These are phyloP conservation scores for Collariella sp. DNA, from an alignment of 495 filamentous ascomycete genomes.

Conservation along the genomic window DNA sequence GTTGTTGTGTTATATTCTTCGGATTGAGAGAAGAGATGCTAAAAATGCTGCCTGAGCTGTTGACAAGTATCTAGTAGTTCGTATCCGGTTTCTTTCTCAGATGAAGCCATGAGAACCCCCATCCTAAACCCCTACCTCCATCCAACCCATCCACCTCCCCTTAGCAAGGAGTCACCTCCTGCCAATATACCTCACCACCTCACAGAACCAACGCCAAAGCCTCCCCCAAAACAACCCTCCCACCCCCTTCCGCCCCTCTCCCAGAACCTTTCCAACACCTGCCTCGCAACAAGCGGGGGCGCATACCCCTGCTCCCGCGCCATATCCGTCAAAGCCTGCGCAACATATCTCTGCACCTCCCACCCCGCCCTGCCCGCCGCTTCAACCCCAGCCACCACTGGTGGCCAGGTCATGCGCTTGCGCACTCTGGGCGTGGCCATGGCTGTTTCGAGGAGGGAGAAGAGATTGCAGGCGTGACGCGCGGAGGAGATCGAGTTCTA, in stretches of 20 bases:
- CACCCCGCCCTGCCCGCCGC: slow-evolving; percentile 13
- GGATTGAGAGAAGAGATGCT: no score
- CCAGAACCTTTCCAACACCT: slow-evolving; percentile 28
- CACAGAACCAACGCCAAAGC: slow-evolving; percentile 4
- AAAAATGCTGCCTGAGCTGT: no score
- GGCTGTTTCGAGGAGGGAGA: slow-evolving; percentile 14
- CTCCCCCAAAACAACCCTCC: slow-evolving; percentile 28
- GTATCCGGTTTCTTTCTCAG: no score
- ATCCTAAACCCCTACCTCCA: no score
- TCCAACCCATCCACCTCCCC: no score
- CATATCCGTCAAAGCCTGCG: slow-evolving; percentile 14
- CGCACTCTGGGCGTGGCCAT: slow-evolving; percentile 4
- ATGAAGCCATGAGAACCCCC: no score
- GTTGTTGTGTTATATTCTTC: no score
- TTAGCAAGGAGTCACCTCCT: no score
- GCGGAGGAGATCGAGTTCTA: neutral
- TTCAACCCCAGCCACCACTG: slow-evolving; percentile 29
- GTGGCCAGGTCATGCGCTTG: slow-evolving; percentile 24
- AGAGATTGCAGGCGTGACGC: slow-evolving; percentile 3
- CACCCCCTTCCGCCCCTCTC: slow-evolving; percentile 18
- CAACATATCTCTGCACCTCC: slow-evolving; percentile 20
- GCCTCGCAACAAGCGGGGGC: slow-evolving; percentile 19
- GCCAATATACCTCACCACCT: no score
- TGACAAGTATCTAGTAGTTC: no score
- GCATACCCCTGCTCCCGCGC: slow-evolving; percentile 19